phyloP scores from a whole-genome alignment of 441 rosid species.

The Dalechampia spathulata region DNA sequence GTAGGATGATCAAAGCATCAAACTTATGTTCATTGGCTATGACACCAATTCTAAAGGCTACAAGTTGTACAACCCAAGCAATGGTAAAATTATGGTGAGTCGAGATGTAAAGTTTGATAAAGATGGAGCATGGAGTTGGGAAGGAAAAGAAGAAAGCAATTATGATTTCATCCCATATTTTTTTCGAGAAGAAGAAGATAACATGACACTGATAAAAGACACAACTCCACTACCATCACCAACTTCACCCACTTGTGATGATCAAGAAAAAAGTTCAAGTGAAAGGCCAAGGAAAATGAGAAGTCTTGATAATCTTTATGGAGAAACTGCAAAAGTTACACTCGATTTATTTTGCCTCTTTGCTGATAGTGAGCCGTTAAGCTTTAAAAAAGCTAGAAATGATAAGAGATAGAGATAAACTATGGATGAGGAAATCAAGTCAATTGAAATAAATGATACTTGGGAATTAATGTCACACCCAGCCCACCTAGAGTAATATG shows the following conservation, averaged over 20 bases:
- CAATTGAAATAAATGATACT: background rate
- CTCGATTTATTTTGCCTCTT: background rate
- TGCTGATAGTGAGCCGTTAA: background rate
- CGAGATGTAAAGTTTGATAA: background rate
- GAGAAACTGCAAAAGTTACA: background rate
- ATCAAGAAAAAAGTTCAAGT: too few species aligned
- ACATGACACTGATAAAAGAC: too few species aligned
- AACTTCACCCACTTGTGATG: too few species aligned
- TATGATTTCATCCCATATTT: too few species aligned
- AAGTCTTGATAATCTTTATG: background rate
- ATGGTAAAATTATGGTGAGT: background rate
- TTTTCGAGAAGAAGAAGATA: too few species aligned
- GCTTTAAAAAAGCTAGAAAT: background rate
- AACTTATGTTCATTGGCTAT: background rate
- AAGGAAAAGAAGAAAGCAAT: too few species aligned
- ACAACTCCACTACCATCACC: too few species aligned
- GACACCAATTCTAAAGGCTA: background rate
- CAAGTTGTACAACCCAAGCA: too few species aligned
- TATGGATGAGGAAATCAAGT: background rate
- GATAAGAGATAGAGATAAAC: background rate
- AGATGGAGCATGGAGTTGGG: background rate
- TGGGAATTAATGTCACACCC: too few species aligned
- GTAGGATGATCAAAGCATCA: background rate
- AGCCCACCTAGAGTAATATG: too few species aligned
- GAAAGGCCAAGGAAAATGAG: background rate